Evolutionary conservation across 148 eudicot species (phyloP), one percentile per base, ranked within the genome.

Genomic region (Oxyria digyna): DNA sequence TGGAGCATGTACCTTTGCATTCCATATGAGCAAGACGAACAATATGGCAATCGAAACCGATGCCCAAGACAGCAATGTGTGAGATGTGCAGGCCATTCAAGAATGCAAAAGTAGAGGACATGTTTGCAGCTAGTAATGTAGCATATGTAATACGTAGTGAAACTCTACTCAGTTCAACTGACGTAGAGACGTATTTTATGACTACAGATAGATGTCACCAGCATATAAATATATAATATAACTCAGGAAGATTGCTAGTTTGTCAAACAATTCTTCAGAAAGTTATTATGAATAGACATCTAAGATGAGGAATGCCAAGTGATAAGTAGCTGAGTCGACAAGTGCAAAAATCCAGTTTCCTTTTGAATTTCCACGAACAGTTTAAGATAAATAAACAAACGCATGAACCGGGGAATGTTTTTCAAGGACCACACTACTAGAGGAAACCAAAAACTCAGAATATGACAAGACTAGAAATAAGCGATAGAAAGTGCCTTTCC

Each of bases 1-100:
- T 9, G 70, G 42, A 42, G 86, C 78, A 14, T 82, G 83, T 81
- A 82, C 75, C 69, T 67, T 62, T 43, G 74, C 68, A 74, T 78
- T 77, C 38, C 81, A 77, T 8, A 46, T 74, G 9, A 40, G 74
- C 75, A 78, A 78, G 76, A 9, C 69, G 2, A 67, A 65, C 17
- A 23, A 71, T 4, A 27, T 49, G 73, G 40, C 48, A 18, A 42
- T 12, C 14, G 71, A 57, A 29, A 57, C 65, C 10, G 21, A 59
- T 59, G 65, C 18, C 20, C 65, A 59, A 15, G 65, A 59, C 65
- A 59, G 21, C 65, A 59, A 59, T 59, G 65, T 59, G 65, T 59
- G 21, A 59, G 0, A 15, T 1, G 9, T 12, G 31, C 35, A 27
- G n/a, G n/a, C 14, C 8, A 12, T 27, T 55, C 13, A 6, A 11